Evolutionary conservation across 441 rosid species (phyloP), one percentile per base, ranked within the genome.

Genomic region (Biscutella laevigata): DNA sequence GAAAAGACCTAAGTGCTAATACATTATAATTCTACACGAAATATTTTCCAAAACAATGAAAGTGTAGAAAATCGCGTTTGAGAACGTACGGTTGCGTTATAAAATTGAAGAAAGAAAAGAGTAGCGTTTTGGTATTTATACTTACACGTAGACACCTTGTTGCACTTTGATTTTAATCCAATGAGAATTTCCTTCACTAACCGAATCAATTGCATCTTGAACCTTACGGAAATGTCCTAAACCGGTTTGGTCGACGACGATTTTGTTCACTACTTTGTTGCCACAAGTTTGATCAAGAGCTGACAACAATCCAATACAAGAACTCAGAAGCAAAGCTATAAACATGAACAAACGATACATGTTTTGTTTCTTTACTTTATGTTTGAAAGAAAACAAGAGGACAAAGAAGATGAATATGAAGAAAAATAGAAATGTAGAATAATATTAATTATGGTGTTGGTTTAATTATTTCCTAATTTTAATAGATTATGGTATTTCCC

Each of bases 91-190:
- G 29, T 6, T 19, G 30, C 25, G 27, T 49, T 59, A 13, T n/a
- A 29, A 29, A 28, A 28, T 13, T 32, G 37, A 9, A 11, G 5
- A 17, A 33, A 4, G n/a, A 40, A 11, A 61, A 26, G 5, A 43
- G 46, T 21, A 53, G 7, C 0, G 60, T 38, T 50, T 16, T 21
- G 30, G 49, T 54, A 2, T 37, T 16, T n/a, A n/a, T 2, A 46
- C 57, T 61, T 66, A 44, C 46, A 32, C 27, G 56, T 67, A 67
- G 13, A 57, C 63, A 35, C 69, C 69, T 57, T 35, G 41, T 39
- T 64, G 57, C 12, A 59, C 57, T 59, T 39, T 60, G 71, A 59
- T 59, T 53, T 67, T 59, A 57, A 67, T 60, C 66, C 71, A 67
- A 4, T 5, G 55, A 38, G 6, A 20, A 37, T 59, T 66, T 15